Evolutionary conservation across 805 yeast species (phyloP).

Genomic region (Sugiyamaella qingdaonensis): DNA sequence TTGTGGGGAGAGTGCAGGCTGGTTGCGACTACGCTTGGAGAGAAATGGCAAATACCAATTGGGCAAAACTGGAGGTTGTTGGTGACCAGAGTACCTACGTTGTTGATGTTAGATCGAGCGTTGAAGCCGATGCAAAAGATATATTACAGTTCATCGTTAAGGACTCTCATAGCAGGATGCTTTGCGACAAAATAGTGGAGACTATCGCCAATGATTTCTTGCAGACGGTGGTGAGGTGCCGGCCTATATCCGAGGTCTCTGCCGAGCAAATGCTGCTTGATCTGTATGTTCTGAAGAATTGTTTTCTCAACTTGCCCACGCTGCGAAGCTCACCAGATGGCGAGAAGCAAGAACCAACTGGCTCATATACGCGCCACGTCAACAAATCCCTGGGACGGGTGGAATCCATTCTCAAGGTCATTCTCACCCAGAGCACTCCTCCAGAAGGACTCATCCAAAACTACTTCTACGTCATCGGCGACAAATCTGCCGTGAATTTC

Average conservation of each 20-base stretch:
- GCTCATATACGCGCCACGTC: conserved; percentile 42
- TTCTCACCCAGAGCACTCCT: conserved; percentile 65
- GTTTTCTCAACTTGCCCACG: conserved; percentile 37
- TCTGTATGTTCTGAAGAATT: conserved; percentile 56
- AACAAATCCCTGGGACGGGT: conserved; percentile 40
- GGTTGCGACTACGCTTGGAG: conserved; percentile 75
- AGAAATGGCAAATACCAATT: conserved; percentile 72
- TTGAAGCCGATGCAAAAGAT: conserved; percentile 43
- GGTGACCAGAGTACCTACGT: conserved; percentile 71
- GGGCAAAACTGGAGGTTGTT: conserved; percentile 62
- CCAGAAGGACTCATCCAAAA: conserved; percentile 55
- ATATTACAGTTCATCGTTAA: conserved; percentile 45
- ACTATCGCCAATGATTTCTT: conserved; percentile 52
- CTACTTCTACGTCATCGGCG: conserved; percentile 65
- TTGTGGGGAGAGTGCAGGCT: conserved; percentile 53
- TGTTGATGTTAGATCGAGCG: conserved; percentile 47
- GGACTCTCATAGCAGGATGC: conserved; percentile 64
- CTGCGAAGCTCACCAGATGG: conserved; percentile 23
- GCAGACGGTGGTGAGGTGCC: conserved; percentile 53
- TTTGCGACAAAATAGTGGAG: conserved; percentile 75
- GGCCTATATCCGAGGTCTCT: conserved; percentile 62
- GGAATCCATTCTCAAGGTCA: conserved; percentile 63
- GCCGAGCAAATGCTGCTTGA: conserved; percentile 83
- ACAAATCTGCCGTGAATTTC: conserved; percentile 58
- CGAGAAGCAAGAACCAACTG: conserved; percentile 17